These are phyloP conservation scores for Trametes villosa DNA, from an alignment of 768 basidiomycete species.

Conservation along the genomic window DNA sequence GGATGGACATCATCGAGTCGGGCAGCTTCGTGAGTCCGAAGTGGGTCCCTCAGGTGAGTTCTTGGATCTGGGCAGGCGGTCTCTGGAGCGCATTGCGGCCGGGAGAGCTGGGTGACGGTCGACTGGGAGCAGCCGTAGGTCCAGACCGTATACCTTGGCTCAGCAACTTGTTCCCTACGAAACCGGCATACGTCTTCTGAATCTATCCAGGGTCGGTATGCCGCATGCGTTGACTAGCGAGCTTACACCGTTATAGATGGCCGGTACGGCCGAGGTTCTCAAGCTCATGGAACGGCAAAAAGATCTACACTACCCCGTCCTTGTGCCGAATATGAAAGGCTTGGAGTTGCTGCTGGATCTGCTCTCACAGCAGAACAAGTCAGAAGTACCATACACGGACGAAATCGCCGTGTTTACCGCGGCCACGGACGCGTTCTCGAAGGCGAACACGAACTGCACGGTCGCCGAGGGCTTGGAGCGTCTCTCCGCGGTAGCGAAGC, in stretches of 20 bases:
- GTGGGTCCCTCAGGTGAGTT: conserved; percentile 87
- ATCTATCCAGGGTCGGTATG: too few species aligned
- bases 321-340: conserved; percentile 81
- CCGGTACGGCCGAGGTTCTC: conserved; percentile 79
- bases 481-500: conserved; percentile 61
- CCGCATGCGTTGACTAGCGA: neutral
- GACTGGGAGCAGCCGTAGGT: too few species aligned
- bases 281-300: conserved; percentile 54
- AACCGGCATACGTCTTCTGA: too few species aligned
- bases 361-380: conserved; percentile 41
- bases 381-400: conserved; percentile 59
- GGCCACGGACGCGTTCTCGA: conserved; percentile 84
- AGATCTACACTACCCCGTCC: conserved; percentile 73
- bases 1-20: conserved; percentile 72
- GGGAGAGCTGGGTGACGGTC: neutral
- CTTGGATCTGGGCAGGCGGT: neutral
- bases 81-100: neutral
- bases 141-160: too few species aligned
- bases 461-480: conserved; percentile 70
- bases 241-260: conserved; percentile 62
- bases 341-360: conserved; percentile 68
- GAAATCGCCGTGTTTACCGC: conserved; percentile 92
- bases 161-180: too few species aligned
- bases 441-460: conserved; percentile 83
- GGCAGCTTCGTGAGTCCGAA: conserved; percentile 94